Evolutionary conservation across 1,284 basidiomycete genomes (phyloP).

Genomic region (Cystobasidiaceae sp.): DNA sequence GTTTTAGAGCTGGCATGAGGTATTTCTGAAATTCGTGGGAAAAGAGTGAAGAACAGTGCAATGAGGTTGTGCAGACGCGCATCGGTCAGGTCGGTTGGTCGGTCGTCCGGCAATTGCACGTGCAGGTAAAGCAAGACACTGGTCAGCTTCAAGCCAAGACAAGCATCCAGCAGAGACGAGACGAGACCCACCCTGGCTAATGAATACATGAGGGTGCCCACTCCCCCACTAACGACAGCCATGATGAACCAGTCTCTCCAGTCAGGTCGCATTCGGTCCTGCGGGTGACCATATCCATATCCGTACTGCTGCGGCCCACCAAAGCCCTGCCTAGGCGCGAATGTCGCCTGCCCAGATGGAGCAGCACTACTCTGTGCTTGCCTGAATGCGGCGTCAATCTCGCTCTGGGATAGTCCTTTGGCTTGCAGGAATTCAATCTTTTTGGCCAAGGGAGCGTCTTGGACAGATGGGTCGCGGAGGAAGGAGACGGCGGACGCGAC

Average conservation of each 20-base stretch:
- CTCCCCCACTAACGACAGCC: conserved; percentile 79
- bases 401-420: conserved; percentile 75
- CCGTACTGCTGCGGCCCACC: not conserved
- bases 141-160: not conserved
- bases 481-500: conserved; percentile 39
- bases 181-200: conserved; percentile 66
- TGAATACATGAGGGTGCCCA: conserved; percentile 80
- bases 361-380: conserved; percentile 51
- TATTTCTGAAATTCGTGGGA: conserved; percentile 84
- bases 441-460: conserved; percentile 70
- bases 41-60: not conserved
- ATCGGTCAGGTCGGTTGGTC: not conserved
- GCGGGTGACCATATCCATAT: not conserved
- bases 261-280: conserved; percentile 56
- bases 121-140: not conserved
- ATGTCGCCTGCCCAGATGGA: not conserved
- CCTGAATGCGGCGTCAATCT: conserved; percentile 81
- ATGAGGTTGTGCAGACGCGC: too few relatives aligned
- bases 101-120: not conserved
- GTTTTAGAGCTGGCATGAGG: conserved; percentile 81
- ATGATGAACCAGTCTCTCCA: conserved; percentile 98
- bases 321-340: not conserved
- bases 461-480: conserved; percentile 45
- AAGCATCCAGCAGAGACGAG: not conserved
- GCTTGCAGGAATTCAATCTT: conserved; percentile 88